Evolutionary conservation across 2,329 filamentous ascomycete genomes (phyloP), one percentile per base, ranked within the genome.

Genomic region (Talaromyces sp.): DNA sequence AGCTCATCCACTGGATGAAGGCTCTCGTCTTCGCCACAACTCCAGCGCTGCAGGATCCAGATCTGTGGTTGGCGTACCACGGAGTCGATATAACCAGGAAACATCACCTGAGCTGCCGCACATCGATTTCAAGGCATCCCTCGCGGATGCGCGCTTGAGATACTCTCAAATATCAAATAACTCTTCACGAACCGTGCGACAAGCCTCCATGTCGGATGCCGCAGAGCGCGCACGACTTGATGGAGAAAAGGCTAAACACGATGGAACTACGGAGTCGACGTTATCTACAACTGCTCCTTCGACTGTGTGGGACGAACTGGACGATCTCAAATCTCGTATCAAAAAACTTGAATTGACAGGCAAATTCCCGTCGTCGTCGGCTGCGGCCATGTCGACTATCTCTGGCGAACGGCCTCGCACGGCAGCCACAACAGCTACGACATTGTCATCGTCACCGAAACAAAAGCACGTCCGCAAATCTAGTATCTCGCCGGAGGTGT

Each of bases 251-350:
- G 60, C 77, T 35, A 73, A 75, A 61, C 71, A 74, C 22, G 88
- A 93, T 72, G 89, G 89, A 9, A 93, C 92, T 0, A 65, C 64
- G 3, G 92, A 95, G 71, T 98, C 95, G 0, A 94, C 90, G 0
- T 84, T 90, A 39, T 98, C 95, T 0, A 95, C 92, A 0, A 93
- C 90, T 1, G 92, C 92, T 1, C 92, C 93, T 13, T 96, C 93
- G 1, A 97, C 93, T 0, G 92, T 99, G 2, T 99, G 95, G 95
- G 95, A 98, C 74, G 95, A 99, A 77, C 81, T 99, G 33, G 95
- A 98, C 71, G 95, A 98, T 69, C 81, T 99, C 56, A 98, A 98
- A 76, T 95, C 92, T 47, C 88, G 95, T 35, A 97, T 99, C 71
- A 89, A 92, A 70, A 91, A 92, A 66, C 85, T 99, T 10, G 95